Base-by-base conservation (phyloP, 257 asterid species). In the Fraxinus anomala region DNA sequence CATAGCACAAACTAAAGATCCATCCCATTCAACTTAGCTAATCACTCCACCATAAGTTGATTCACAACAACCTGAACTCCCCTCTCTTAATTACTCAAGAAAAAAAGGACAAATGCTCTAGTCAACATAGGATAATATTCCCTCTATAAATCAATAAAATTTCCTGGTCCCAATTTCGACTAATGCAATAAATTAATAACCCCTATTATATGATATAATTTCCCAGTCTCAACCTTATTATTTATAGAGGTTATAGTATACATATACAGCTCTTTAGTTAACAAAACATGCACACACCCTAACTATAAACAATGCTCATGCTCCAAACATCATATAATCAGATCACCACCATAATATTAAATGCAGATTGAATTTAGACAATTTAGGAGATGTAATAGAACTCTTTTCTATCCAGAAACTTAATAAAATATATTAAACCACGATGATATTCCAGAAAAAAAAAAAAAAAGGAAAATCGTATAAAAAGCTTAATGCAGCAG, bases 361-460 rank as follows among this genome's bases (percentile, higher is more conserved):
- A 59, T 71, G 71, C 73, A 84, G 74, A 6, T 3, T 26, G 68
- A 70, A 65, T 54, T 54, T n/a, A 19, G 65, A 54, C 34, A 67
- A 70, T 70, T 70, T 39, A 19, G 80, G 72, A 39, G 37, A 66
- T 6, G 51, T 12, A 23, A 54, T n/a, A 17, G 19, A 65, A 68
- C 70, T 40, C 73, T 54, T 33, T 26, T 66, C 68, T 51, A 36
- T 65, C 72, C 73, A 73, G 76, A 61, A 42, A 78, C 42, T 19
- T 8, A 71, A 23, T 47, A 59, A 12, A 33, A 44, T 77, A 19
- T 17, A 73, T 47, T 73, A 63, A 47, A 80, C 54, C 44, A 56
- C 51, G 68, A 47, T 14, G 30, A 72, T 68, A 77, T 39, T 63
- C 19, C 4, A 40, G n/a, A n/a, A 24, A 83, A 56, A 77, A 37